A percentile compares a stretch with the other conserved stretches of the same genome.
Evolutionary conservation across 768 basidiomycete species (phyloP).

Genomic region (Antrodiella citrinella): DNA sequence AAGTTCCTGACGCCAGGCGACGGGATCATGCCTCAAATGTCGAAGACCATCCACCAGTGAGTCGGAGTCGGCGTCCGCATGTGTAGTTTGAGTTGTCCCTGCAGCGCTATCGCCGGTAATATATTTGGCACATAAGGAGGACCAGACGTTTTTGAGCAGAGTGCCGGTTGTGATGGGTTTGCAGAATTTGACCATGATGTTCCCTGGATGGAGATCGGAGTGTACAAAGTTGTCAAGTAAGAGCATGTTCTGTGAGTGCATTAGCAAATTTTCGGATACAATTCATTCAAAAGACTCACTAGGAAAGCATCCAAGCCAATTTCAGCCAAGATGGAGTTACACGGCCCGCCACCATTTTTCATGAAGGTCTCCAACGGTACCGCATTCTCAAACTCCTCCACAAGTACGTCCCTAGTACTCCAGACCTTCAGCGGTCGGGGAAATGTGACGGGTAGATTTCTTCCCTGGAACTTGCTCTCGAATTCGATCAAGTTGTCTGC

Average conservation of each 20-base stretch:
- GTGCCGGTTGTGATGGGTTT: constrained; percentile 69
- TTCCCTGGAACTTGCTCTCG: constrained; percentile 75
- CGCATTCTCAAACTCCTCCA: constrained; percentile 93
- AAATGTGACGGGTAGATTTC: constrained; percentile 80
- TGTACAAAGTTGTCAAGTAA: constrained; percentile 97
- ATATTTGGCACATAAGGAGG: constrained; percentile 32
- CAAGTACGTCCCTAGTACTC: constrained; percentile 74
- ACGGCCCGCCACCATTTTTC: constrained; percentile 86
- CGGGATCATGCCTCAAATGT: constrained; percentile 44
- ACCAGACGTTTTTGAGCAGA: constrained; percentile 53
- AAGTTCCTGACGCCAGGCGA: constrained; percentile 67
- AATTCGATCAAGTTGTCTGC: constrained; percentile 82
- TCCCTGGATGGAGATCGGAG: constrained; percentile 84
- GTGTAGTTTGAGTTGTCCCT: not conserved
- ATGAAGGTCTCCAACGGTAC: constrained; percentile 83
- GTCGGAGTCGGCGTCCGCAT: not conserved
- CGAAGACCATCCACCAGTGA: constrained; percentile 64
- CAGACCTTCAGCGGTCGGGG: constrained; percentile 79
- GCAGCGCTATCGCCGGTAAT: not conserved
- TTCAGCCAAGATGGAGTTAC: constrained; percentile 82
- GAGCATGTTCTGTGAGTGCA: constrained; percentile 77
- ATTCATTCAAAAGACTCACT: constrained; percentile 36
- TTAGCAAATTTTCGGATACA: constrained; percentile 1
- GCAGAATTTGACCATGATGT: constrained; percentile 96
- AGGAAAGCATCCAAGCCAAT: constrained; percentile 93